Conservation (phyloP, 805 yeast genomes). For the Yarrowia keelungensis region DNA sequence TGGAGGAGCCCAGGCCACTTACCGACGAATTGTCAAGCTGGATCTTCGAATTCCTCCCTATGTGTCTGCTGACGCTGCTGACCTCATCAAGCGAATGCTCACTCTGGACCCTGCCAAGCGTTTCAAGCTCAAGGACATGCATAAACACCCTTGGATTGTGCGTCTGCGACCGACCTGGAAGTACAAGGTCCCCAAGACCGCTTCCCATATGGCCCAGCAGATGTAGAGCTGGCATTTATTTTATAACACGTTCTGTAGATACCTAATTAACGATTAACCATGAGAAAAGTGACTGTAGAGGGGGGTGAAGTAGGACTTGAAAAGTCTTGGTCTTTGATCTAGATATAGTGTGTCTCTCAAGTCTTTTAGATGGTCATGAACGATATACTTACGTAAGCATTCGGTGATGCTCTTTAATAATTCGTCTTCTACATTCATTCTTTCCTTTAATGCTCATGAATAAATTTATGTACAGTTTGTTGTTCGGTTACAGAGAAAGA, state of each 20-base stretch:
- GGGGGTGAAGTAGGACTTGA: too few relatives aligned
- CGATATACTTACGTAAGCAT: too few relatives aligned
- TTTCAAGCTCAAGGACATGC: slow-evolving; percentile 64
- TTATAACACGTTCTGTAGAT: slow-evolving; percentile 5
- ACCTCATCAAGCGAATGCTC: slow-evolving; percentile 68
- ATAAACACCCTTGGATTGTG: slow-evolving; percentile 82
- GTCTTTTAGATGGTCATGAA: too few relatives aligned
- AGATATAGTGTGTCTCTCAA: too few relatives aligned
- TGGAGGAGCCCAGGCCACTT: slow-evolving; percentile 72
- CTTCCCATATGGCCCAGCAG: not conserved
- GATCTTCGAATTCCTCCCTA: slow-evolving; percentile 76
- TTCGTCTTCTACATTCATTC: too few relatives aligned
- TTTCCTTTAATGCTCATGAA: slow-evolving; percentile 18
- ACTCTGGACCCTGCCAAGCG: slow-evolving; percentile 74
- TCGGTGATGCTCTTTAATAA: too few relatives aligned
- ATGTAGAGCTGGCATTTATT: not conserved
- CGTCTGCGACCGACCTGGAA: slow-evolving; percentile 70
- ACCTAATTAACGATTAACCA: slow-evolving; percentile 27
- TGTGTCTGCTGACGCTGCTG: slow-evolving; percentile 76
- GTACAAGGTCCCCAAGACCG: slow-evolving; percentile 29
- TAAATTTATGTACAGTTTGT: slow-evolving; percentile 17
- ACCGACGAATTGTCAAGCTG: slow-evolving; percentile 76
- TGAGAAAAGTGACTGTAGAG: too few relatives aligned
- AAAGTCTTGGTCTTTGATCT: too few relatives aligned
- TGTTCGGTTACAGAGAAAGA: slow-evolving; percentile 5